A percentile compares a stretch with the other conserved stretches of the same genome.
Evolutionary conservation across 2,329 filamentous ascomycete genomes (phyloP).

Genomic region (Xylariomycetidae sp.): DNA sequence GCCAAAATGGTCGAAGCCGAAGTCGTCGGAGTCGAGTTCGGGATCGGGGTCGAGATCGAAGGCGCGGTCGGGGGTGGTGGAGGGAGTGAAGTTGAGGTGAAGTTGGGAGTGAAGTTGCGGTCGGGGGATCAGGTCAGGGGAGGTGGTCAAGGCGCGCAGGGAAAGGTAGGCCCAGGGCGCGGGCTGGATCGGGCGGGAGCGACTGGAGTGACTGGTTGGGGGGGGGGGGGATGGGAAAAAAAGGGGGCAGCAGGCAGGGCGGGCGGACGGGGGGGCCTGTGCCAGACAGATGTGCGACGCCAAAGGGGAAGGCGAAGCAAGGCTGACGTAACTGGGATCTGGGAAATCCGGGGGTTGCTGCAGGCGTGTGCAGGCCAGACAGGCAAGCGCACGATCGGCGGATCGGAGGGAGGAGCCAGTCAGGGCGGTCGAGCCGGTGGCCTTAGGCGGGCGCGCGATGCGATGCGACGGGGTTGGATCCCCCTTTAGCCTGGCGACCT

Average conservation of each 20-base stretch:
- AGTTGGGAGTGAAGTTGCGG: constrained; percentile 1
- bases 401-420: neutral
- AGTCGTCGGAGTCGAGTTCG: constrained; percentile 5
- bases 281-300: constrained; percentile 21
- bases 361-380: too few relatives aligned
- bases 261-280: constrained; percentile 11
- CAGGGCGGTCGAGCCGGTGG: neutral
- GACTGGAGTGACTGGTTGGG: too few relatives aligned
- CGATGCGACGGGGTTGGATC: constrained; percentile 2
- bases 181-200: too few relatives aligned
- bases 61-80: constrained; percentile 3
- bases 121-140: constrained; percentile 3
- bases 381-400: constrained; percentile 1
- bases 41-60: constrained; percentile 1
- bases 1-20: constrained; percentile 5
- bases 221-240: constrained; percentile 5
- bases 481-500: too few relatives aligned
- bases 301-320: constrained; percentile 18
- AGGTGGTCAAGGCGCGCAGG: constrained; percentile 17
- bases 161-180: constrained; percentile 9
- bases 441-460: neutral
- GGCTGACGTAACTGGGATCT: constrained; percentile 30
- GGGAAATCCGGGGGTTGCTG: too few relatives aligned
- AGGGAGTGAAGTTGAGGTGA: constrained; percentile 1
- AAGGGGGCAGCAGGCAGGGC: constrained; percentile 13